Percentiles rank a stretch among this genome's conserved stretches.
phyloP scores from a whole-genome alignment of 306 rosid genomes.

The Quercus gilva region DNA sequence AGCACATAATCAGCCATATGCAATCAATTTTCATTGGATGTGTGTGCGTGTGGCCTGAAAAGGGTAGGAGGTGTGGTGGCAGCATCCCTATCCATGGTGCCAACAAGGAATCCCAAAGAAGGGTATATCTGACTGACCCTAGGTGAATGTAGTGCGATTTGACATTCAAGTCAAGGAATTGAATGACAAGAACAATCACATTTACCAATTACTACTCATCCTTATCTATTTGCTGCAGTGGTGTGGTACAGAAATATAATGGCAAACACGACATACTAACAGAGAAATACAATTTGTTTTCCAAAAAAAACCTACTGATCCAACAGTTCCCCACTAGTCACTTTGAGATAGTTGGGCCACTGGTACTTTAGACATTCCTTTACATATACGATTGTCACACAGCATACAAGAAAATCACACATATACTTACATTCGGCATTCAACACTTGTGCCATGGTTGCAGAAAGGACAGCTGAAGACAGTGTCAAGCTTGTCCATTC shows the following conservation, averaged over 20 bases:
- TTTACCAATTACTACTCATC: too few species aligned
- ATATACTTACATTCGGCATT: constrained; percentile 79
- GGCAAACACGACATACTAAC: background rate
- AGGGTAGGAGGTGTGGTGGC: too few species aligned
- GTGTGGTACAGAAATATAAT: background rate
- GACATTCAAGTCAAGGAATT: too few species aligned
- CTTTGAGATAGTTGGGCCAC: background rate
- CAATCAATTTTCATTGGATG: background rate
- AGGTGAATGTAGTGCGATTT: too few species aligned
- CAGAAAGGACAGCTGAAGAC: constrained; percentile 98
- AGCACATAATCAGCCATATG: background rate
- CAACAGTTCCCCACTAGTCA: background rate
- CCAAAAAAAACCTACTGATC: background rate
- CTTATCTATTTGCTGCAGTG: too few species aligned
- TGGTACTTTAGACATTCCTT: too few species aligned
- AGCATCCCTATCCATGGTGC: too few species aligned
- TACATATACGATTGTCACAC: background rate
- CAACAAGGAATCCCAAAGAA: too few species aligned
- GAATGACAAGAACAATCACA: too few species aligned
- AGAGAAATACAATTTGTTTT: background rate
- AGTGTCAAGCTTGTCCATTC: constrained; percentile 95
- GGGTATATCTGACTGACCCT: too few species aligned
- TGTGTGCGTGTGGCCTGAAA: background rate
- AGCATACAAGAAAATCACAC: background rate
- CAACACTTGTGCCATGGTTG: constrained; percentile 89